These are phyloP conservation scores for Euclidium syriacum DNA, from an alignment of 345 rosid genomes.

Conservation along the genomic window DNA sequence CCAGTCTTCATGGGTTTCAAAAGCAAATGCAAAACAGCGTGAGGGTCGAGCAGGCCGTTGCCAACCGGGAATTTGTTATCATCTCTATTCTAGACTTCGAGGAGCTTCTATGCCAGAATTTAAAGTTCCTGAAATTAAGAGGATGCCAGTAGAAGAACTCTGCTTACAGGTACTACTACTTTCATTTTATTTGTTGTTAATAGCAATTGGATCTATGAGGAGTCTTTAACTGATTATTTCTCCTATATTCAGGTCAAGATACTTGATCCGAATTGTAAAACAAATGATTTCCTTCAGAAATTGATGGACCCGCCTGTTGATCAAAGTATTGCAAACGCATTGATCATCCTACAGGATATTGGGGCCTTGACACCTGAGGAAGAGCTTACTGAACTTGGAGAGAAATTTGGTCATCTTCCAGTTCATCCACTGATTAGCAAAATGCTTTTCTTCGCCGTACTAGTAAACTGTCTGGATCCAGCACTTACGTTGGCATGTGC, in stretches of 20 bases:
- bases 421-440: conserved; percentile 88
- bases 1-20: conserved; percentile 87
- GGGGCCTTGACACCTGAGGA: conserved; percentile 84
- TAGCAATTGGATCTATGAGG: not conserved
- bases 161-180: conserved; percentile 69
- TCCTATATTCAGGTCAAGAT: conserved; percentile 60
- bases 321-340: conserved; percentile 65
- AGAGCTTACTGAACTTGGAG: conserved; percentile 82
- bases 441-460: conserved; percentile 87
- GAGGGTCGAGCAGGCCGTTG: conserved; percentile 98
- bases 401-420: conserved; percentile 77
- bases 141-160: conserved; percentile 91
- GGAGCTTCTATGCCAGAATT: conserved; percentile 81
- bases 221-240: conserved; percentile 17
- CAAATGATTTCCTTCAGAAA: conserved; percentile 64
- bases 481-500: conserved; percentile 97
- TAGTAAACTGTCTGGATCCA: conserved; percentile 93
- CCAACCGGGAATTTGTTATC: conserved; percentile 92
- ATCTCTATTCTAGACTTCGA: conserved; percentile 71
- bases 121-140: conserved; percentile 85
- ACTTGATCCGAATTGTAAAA: conserved; percentile 65
- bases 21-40: conserved; percentile 93
- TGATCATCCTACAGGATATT: conserved; percentile 66
- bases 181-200: not conserved
- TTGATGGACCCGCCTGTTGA: conserved; percentile 85